Conservation (phyloP, 257 asterid genomes). For the Sherardia arvensis region DNA sequence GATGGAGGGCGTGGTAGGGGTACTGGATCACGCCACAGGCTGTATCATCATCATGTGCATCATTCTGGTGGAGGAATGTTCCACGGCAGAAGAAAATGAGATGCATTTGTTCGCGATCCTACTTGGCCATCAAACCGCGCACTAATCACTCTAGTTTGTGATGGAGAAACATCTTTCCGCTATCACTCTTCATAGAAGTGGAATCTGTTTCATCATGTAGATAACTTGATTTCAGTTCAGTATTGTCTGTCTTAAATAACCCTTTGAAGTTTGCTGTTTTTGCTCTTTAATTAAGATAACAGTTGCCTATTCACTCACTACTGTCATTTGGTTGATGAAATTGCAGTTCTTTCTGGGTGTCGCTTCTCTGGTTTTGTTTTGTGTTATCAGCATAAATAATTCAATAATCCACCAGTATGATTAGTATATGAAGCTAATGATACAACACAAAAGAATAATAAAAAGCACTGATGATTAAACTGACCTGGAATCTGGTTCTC, state of each 20-base stretch:
- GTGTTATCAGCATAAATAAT: background rate
- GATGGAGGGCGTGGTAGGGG: constrained; percentile 62
- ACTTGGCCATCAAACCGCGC: background rate
- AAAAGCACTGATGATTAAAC: too few species aligned
- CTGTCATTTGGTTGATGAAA: too few species aligned
- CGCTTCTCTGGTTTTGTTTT: background rate
- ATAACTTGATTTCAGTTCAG: background rate
- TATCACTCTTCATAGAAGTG: background rate
- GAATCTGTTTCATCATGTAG: background rate
- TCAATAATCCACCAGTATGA: background rate
- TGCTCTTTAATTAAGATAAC: background rate
- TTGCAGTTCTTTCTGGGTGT: background rate
- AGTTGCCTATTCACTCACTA: too few species aligned
- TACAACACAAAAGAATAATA: too few species aligned
- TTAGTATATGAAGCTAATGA: background rate
- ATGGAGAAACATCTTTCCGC: background rate
- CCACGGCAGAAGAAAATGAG: constrained; percentile 67
- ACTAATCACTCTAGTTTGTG: background rate
- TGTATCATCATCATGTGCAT: constrained; percentile 57
- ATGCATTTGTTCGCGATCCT: background rate
- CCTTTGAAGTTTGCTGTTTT: background rate
- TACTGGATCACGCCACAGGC: constrained; percentile 60
- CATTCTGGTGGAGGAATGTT: constrained; percentile 83
- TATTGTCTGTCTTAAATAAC: background rate
- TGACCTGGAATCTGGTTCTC: constrained; percentile 12